Evolutionary conservation across 345 rosid species (phyloP), one percentile per base, ranked within the genome.

Genomic region (Combretum micranthum): DNA sequence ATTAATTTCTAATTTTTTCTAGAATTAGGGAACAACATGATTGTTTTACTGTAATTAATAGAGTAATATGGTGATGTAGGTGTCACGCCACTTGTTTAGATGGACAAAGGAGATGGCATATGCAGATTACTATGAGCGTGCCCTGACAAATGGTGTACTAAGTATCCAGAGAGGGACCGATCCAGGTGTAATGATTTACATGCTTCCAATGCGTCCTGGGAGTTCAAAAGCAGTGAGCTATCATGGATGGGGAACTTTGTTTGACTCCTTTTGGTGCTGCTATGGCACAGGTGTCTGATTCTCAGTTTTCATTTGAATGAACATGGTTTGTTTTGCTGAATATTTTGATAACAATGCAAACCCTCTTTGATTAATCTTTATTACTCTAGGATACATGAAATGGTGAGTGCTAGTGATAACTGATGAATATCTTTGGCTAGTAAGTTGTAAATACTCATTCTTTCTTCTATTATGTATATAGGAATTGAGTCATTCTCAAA

Each of bases 41-140:
- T 32, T 9, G 39, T 32, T 32, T 9, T 32, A 32, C 39, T 7
- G 22, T 56, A 8, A 18, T 44, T 56, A 12, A 56, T 13, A 0
- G 8, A 12, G 3, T 3, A 1, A 13, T 15, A 20, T 50, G 59
- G 50, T 51, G 39, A 46, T 67, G 49, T 59, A 92, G 96, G 96
- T 93, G 50, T 85, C 96, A 20, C 89, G 99, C 54, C 74, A 93
- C 69, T 75, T 93, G 47, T 89, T 93, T 50, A 73, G 83, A 66
- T 93, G 99, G 99, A 89, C 96, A 51, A 89, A 81, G 77, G 99
- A 86, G 57, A 75, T 73, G 43, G 82, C 82, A 17, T 93, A 89
- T 56, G 96, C 88, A 52, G 99, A 93, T 75, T 93, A 93, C 54
- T 93, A 93, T 18, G 99, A 93, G 65, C 89, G 97, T 15, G 88